Evolutionary conservation across 345 rosid genomes (phyloP).

Genomic region (Ailanthus altissimus): DNA sequence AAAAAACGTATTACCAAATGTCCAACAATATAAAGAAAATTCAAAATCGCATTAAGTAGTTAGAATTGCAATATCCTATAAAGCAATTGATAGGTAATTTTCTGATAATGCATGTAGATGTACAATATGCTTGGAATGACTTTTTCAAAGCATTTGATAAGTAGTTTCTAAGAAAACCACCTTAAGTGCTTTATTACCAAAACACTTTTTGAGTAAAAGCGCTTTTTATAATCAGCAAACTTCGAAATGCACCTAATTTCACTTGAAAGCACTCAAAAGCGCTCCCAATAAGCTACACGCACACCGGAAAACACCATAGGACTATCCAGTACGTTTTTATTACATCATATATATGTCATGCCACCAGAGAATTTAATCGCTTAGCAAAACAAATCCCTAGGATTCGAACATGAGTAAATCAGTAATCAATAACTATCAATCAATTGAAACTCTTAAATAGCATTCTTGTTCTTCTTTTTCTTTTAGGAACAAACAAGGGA

Average conservation of each 20-base stretch:
- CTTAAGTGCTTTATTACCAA: not conserved
- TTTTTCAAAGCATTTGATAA: not conserved
- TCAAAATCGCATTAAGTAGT: not conserved
- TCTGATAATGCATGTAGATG: not conserved
- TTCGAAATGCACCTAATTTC: not conserved
- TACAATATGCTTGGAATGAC: not conserved
- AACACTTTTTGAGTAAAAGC: not conserved
- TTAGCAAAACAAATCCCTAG: not conserved
- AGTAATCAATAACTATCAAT: not conserved
- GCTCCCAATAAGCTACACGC: not conserved
- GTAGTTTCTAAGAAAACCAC: no score
- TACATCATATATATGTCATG: not conserved
- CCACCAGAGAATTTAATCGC: not conserved
- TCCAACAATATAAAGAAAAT: not conserved
- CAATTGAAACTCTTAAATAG: not conserved
- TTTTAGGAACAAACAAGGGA: constrained; percentile 11
- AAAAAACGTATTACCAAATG: not conserved
- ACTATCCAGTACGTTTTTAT: not conserved
- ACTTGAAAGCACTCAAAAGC: not conserved
- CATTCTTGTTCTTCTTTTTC: not conserved
- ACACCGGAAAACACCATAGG: not conserved
- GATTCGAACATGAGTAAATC: not conserved
- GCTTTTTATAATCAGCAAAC: not conserved
- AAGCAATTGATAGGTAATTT: not conserved
- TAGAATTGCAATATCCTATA: not conserved